Evolutionary conservation across 192 early-diverging fungal genomes (phyloP), one percentile per base, ranked within the genome.

Genomic region (Coemansia nantahalensis): DNA sequence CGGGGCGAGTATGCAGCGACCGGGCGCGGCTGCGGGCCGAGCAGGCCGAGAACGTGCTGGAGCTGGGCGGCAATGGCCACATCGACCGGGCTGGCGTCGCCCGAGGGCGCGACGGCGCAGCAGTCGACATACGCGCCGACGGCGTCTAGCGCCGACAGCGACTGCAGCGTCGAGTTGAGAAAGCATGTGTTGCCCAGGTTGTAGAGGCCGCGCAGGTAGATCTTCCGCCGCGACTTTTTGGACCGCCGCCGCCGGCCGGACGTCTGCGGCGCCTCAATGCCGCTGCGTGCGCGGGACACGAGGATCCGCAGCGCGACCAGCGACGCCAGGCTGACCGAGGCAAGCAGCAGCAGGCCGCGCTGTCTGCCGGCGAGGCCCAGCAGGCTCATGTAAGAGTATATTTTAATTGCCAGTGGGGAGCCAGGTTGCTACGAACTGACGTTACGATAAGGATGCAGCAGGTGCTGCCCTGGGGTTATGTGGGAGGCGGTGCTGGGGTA

Each of bases 131-230:
- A 77, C 7, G 18, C 37, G 24, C 50, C 58, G 32, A 77, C 69
- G 10, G 45, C 53, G 4, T 28, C 33, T 32, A 69, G 47, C 41
- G 67, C 65, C 2, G 67, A 52, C 15, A 77, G 65, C 32, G 67
- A 69, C 46, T 69, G 91, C 19, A 93, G 51, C 3, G 88, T 86
- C 10, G 84, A 82, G 55, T 93, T 93, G 79, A 93, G 82, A 62
- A 91, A 93, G 68, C 91, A 93, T 8, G 89, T 90, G 60, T 93
- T 93, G 17, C 91, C 90, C 54, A 88, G 58, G 53, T 93, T 93
- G 55, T 84, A 73, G 10, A 93, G 76, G 12, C 91, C 91, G 14
- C 78, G 73, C 36, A 83, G 77, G 39, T 75, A 81, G 18, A 82
- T 32, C 37, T 57, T 63, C 11, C 38, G 46, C 40, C 46, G 52